A percentile compares a stretch with the other conserved stretches of the same genome.
Conservation (phyloP, 106 monocot genomes). For the Dioscorea dumetorum region DNA sequence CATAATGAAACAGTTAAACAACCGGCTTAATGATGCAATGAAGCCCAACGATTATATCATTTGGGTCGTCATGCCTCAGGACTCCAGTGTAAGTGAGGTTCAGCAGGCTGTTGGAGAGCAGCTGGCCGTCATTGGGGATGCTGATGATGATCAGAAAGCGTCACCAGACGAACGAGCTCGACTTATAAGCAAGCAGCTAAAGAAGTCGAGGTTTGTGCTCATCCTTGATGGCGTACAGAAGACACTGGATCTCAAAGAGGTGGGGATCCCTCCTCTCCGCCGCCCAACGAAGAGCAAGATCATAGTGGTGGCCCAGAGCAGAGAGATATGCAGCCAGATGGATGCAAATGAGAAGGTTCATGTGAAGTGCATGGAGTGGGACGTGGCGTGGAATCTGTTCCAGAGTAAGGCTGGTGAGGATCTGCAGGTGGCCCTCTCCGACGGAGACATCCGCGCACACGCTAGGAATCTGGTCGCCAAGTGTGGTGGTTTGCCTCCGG, state of each 20-base stretch:
- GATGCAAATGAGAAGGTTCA: slow-evolving; percentile 17
- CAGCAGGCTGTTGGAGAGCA: slow-evolving; percentile 17
- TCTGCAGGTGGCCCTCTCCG: neutral
- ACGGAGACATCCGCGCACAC: slow-evolving; percentile 1
- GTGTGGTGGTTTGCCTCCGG: slow-evolving; percentile 31
- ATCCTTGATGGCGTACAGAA: slow-evolving; percentile 32
- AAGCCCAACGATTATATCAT: slow-evolving; percentile 5
- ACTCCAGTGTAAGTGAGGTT: neutral
- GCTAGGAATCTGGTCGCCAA: slow-evolving; percentile 9
- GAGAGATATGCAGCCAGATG: slow-evolving; percentile 27
- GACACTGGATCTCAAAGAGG: slow-evolving; percentile 8
- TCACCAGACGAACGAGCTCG: slow-evolving; percentile 13
- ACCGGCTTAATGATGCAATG: slow-evolving; percentile 9
- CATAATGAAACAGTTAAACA: slow-evolving; percentile 18
- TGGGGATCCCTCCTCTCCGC: slow-evolving; percentile 18
- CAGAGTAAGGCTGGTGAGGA: slow-evolving; percentile 14
- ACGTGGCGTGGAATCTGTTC: slow-evolving; percentile 26
- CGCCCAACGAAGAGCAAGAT: slow-evolving; percentile 18
- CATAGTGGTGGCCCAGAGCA: slow-evolving; percentile 13
- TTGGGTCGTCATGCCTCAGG: slow-evolving; percentile 8
- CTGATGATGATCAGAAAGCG: slow-evolving; percentile 10
- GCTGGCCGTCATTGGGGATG: slow-evolving; percentile 18
- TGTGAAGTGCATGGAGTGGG: slow-evolving; percentile 18
- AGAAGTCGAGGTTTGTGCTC: no score
- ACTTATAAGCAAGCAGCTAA: slow-evolving; percentile 15